A percentile compares a stretch with the other conserved stretches of the same genome.
These are phyloP conservation scores for Coemansia sp. DNA, from an alignment of 192 early-diverging fungal species.

Conservation along the genomic window DNA sequence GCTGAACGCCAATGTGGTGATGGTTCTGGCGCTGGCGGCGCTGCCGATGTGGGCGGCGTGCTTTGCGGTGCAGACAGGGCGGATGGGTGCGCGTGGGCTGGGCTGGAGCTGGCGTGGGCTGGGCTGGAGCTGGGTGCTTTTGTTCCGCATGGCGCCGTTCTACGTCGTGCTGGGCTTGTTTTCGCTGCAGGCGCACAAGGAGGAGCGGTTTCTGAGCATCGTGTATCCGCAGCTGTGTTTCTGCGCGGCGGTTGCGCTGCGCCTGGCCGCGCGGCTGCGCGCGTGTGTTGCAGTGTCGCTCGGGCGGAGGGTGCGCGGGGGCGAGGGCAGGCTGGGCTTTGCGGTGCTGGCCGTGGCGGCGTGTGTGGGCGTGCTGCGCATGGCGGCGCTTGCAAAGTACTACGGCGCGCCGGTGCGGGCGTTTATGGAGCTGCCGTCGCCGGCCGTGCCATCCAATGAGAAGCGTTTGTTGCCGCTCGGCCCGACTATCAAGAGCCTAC, in stretches of 20 bases:
- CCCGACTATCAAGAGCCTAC: constrained; percentile 12
- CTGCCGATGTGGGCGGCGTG: constrained; percentile 57
- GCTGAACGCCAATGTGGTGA: constrained; percentile 87
- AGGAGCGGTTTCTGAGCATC: constrained; percentile 93
- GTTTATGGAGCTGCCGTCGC: constrained; percentile 53
- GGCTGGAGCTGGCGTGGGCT: background rate
- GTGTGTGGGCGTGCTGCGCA: constrained; percentile 65
- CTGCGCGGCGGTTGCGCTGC: constrained; percentile 68
- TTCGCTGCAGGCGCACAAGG: constrained; percentile 91
- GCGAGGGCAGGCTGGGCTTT: constrained; percentile 14
- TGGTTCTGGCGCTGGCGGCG: constrained; percentile 66
- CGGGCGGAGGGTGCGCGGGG: background rate
- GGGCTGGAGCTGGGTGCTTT: constrained; percentile 33
- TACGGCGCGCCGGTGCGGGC: constrained; percentile 72
- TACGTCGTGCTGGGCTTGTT: constrained; percentile 78
- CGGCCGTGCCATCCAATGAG: too few relatives aligned
- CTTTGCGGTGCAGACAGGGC: background rate
- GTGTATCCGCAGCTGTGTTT: constrained; percentile 86
- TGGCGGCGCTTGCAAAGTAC: constrained; percentile 62
- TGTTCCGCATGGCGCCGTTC: constrained; percentile 65
- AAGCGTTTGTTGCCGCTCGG: constrained; percentile 24
- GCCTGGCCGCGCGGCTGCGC: constrained; percentile 52
- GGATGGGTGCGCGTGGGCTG: background rate
- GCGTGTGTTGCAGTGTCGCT: constrained; percentile 7
- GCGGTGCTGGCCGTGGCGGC: constrained; percentile 48